phyloP scores from a whole-genome alignment of 495 filamentous ascomycete species.

The Penicillium subrubescens region DNA sequence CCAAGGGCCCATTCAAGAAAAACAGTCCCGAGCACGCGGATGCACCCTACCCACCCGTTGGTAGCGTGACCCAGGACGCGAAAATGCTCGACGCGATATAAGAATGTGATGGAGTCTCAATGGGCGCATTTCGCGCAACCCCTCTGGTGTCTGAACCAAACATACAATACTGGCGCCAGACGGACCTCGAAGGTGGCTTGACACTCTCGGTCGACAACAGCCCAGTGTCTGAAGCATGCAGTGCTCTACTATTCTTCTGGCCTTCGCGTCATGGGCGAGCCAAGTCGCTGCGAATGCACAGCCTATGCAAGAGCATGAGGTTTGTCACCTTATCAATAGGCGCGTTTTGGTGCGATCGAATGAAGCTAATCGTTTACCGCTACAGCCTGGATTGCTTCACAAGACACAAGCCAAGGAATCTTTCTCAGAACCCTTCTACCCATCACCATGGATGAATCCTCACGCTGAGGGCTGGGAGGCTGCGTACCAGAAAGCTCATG shows the following conservation, averaged over 20 bases:
- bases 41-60: background rate
- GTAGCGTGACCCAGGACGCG: background rate
- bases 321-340: background rate
- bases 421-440: conserved; percentile 8
- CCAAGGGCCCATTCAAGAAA: background rate
- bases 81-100: conserved; percentile 2
- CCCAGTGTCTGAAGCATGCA: background rate
- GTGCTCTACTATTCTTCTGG: background rate
- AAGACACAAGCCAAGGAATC: background rate
- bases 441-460: conserved; percentile 16
- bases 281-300: background rate
- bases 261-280: conserved; percentile 2
- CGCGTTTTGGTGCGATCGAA: background rate
- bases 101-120: background rate
- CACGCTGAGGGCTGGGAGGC: conserved; percentile 9
- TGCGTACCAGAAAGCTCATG: conserved; percentile 11
- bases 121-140: background rate
- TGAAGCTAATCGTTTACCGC: background rate
- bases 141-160: background rate
- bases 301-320: background rate
- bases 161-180: background rate
- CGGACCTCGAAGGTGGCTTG: background rate
- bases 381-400: background rate
- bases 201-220: background rate
- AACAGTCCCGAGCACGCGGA: background rate